Evolutionary conservation across 192 early-diverging fungal species (phyloP).

Genomic region (Rhizoclosmatium sp.): DNA sequence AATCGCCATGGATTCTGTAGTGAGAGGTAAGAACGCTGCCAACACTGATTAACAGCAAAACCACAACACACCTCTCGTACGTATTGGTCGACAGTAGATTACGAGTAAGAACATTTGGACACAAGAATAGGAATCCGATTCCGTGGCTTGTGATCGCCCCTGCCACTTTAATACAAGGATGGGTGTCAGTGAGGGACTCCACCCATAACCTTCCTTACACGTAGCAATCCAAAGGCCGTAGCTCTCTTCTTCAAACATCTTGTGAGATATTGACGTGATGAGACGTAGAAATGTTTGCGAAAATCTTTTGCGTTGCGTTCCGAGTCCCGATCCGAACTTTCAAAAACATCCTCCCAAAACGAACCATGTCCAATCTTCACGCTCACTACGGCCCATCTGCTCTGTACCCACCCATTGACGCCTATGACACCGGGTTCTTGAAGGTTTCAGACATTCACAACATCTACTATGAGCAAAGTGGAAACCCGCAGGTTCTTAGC

Average conservation of each 20-base stretch:
- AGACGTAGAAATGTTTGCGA: neutral
- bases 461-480: conserved; percentile 69
- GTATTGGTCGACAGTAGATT: neutral
- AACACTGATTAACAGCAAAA: no score
- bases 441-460: conserved; percentile 66
- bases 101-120: conserved; percentile 3
- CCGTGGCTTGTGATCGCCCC: neutral
- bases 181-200: neutral
- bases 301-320: neutral
- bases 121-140: conserved; percentile 6
- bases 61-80: neutral
- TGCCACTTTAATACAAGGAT: neutral
- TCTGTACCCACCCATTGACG: conserved; percentile 40
- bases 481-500: conserved; percentile 60
- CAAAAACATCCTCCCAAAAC: neutral
- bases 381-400: conserved; percentile 4
- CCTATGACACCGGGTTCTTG: conserved; percentile 61
- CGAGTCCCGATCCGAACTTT: neutral
- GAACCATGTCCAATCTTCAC: neutral
- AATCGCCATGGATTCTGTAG: neutral
- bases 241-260: conserved; percentile 18
- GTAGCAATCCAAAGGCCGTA: conserved; percentile 6
- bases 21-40: no score
- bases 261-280: neutral
- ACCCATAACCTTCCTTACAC: neutral